Evolutionary conservation across 768 basidiomycete species (phyloP), one percentile per base, ranked within the genome.

Genomic region (Terana coerulea): DNA sequence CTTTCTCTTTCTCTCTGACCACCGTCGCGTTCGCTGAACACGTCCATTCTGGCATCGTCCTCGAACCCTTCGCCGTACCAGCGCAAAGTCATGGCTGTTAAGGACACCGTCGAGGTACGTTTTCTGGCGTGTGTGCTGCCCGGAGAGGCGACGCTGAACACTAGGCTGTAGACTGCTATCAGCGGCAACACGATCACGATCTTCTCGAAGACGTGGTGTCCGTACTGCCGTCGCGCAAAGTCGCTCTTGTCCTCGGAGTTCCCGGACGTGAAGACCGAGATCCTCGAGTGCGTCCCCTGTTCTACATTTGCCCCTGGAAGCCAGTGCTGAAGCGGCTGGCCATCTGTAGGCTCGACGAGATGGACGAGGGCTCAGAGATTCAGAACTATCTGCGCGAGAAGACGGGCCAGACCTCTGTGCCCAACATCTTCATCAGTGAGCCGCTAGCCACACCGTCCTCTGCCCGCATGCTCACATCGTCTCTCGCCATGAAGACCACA

Each of bases 381-480:
- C 90, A 92, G 62, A 59, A 67, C 19, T 91, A 90, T 59, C 73
- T 93, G 3, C 19, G 10, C 2, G 49, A 76, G 58, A 85, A 81
- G 75, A 87, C 86, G 0, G 75, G 75, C 0, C 89, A 86, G 58
- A 66, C 78, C 19, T 85, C 84, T 10, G 90, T 92, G 5, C 90
- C 90, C 26, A 87, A 82, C 61, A 75, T 88, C 52, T 92, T 88
- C 70, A 76, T 91, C 62, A 77, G 86, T 88, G 53, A 47, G 75
- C 64, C 29, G 9, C 21, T 25, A 19, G 9, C 10, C 24, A n/a
- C 12, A 33, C 21, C 24, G n/a, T 22, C 6, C n/a, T n/a, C n/a
- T n/a, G n/a, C n/a, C 6, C 14, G 35, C 10, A 22, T 26, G 17
- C 15, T 49, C 68, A 67, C 67, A 64, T 59, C 31, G 5, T 4